A percentile compares a stretch with the other conserved stretches of the same genome.
Evolutionary conservation across 495 filamentous ascomycete species (phyloP).

Genomic region (Platismatia glauca): DNA sequence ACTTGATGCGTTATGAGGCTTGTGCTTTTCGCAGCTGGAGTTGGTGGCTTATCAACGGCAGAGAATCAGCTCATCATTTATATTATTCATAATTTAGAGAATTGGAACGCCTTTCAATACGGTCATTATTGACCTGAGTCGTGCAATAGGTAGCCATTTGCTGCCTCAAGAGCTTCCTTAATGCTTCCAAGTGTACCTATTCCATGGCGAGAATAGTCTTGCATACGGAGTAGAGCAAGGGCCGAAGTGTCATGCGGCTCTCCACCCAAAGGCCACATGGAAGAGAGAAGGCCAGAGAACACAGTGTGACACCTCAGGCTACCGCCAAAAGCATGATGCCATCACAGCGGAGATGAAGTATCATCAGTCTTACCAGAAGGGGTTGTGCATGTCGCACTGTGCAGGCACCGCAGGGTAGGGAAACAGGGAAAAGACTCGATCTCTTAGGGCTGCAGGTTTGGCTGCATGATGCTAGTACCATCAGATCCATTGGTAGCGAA

Average conservation of each 20-base stretch:
- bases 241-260: conserved; percentile 7
- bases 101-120: neutral
- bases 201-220: neutral
- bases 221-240: conserved; percentile 6
- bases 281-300: neutral
- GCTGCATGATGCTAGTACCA: conserved; percentile 15
- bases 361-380: conserved; percentile 10
- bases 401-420: conserved; percentile 6
- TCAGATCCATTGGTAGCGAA: conserved; percentile 13
- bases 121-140: neutral
- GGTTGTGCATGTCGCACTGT: conserved; percentile 1
- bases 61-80: neutral
- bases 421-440: neutral
- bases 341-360: conserved; percentile 15
- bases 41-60: conserved; percentile 13
- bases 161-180: neutral
- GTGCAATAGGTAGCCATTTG: neutral
- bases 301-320: conserved; percentile 2
- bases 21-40: conserved; percentile 4
- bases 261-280: conserved; percentile 7
- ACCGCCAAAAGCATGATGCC: conserved; percentile 10
- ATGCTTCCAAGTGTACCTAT: neutral
- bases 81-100: neutral
- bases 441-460: conserved; percentile 12
- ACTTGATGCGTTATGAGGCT: conserved; percentile 2